Base-by-base conservation (phyloP, 2,329 filamentous ascomycete genomes). In the Xylaria sp. region DNA sequence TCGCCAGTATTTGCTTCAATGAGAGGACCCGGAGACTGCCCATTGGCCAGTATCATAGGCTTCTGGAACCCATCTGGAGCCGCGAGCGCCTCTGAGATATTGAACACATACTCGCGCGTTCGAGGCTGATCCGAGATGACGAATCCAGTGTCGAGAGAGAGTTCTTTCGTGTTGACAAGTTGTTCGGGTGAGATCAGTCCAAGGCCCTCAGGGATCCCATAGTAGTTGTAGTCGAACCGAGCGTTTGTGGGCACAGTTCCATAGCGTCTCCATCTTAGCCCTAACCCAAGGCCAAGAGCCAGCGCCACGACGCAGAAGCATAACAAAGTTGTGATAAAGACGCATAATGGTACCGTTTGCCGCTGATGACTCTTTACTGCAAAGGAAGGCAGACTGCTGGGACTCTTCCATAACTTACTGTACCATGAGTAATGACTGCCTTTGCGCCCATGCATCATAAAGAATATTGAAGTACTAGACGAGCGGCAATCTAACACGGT, bases 1-100 rank as follows among this genome's bases (percentile, higher is more conserved):
- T 84, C 83, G 10, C 82, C 82, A 1, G 74, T 75, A 66, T 80
- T 80, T 7, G 80, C 82, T 71, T 84, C 81, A 58, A 84, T 78
- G 56, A 82, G 68, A 13, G 82, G 82, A 0, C 82, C 81, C 0
- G 82, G 81, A 1, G 77, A 80, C 69, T 81, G 80, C 9, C 78
- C 78, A 70, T 81, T 82, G 54, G 79, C 75, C 4, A 79, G 72
- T 20, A 80, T 73, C 78, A 80, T 80, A 9, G 78, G 75, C 62
- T 80, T 80, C 31, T 60, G 65, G 57, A 79, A 74, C 10, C 79
- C 79, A 65, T 81, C 79, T 3, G 79, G 79, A 2, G 75, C 72
- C 0, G 75, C 78, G 22, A 73, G 69, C 15, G 69, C 75, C 47
- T 77, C 74, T 15, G 75, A 70, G 45, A 80, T 73, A 69, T 79